These are phyloP conservation scores for Mycena sp. DNA, from an alignment of 1,284 basidiomycete species.

Conservation along the genomic window DNA sequence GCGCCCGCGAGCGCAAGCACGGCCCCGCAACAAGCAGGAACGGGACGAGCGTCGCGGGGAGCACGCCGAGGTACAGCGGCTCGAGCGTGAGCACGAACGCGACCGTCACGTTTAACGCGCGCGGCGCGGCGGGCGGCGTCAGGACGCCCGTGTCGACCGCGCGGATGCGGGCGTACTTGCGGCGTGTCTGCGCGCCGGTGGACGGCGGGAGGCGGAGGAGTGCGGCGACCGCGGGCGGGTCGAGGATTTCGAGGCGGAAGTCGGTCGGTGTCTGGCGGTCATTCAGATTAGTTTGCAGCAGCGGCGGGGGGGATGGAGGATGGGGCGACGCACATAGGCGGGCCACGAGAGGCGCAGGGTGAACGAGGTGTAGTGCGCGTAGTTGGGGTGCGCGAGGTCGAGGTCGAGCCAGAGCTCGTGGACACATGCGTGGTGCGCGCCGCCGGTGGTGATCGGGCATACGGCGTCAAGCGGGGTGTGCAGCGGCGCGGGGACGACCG, in stretches of 20 bases:
- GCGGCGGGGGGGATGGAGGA: not conserved
- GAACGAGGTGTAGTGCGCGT: conserved; percentile 52
- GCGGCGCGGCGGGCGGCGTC: conserved; percentile 40
- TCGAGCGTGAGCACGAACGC: conserved; percentile 65
- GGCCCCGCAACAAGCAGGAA: conserved; percentile 44
- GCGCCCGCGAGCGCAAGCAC: conserved; percentile 42
- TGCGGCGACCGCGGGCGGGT: conserved; percentile 33
- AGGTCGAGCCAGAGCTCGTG: conserved; percentile 67
- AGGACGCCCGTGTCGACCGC: conserved; percentile 60
- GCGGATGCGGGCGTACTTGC: conserved; percentile 64
- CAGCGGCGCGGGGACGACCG: conserved; percentile 54
- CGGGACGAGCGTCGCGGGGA: conserved; percentile 65
- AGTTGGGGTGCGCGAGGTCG: conserved; percentile 53
- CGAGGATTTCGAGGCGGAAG: conserved; percentile 46
- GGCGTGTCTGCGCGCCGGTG: conserved; percentile 44
- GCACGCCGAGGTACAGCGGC: conserved; percentile 63
- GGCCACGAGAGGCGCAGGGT: conserved; percentile 74
- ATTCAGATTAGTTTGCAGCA: not conserved
- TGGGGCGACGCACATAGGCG: conserved; percentile 72
- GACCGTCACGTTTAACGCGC: conserved; percentile 35
- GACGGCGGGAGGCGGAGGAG: conserved; percentile 17
- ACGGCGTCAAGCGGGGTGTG: conserved; percentile 47
- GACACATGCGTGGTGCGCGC: conserved; percentile 45
- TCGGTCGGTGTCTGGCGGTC: too few species aligned
- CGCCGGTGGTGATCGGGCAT: conserved; percentile 34